A percentile compares a stretch with the other conserved stretches of the same genome.
Evolutionary conservation across 495 filamentous ascomycete species (phyloP).

Genomic region (Sporormia fimetaria): DNA sequence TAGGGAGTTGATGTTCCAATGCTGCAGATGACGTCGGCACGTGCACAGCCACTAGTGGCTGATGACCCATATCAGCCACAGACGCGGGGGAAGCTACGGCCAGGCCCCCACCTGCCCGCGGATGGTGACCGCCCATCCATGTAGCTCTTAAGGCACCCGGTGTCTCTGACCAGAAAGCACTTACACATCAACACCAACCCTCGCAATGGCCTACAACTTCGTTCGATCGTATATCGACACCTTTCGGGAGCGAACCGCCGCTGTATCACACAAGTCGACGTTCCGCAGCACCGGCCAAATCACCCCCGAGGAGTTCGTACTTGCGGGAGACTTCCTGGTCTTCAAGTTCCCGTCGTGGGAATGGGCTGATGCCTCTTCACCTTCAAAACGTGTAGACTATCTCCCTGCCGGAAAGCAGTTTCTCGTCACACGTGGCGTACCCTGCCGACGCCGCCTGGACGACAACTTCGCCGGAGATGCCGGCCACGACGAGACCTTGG

Average conservation of each 20-base stretch:
- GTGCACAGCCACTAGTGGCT: no score
- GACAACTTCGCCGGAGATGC: constrained; percentile 86
- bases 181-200: background rate
- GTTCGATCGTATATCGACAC: constrained; percentile 26
- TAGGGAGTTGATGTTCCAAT: no score
- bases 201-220: constrained; percentile 25
- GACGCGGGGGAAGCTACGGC: no score
- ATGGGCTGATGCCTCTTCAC: constrained; percentile 80
- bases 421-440: constrained; percentile 85
- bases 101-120: no score
- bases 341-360: constrained; percentile 99
- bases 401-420: constrained; percentile 91
- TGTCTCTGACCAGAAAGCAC: background rate
- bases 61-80: no score
- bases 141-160: background rate
- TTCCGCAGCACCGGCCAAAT: constrained; percentile 91
- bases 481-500: constrained; percentile 69
- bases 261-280: constrained; percentile 76
- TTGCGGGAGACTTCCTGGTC: constrained; percentile 93
- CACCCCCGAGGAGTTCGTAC: constrained; percentile 93
- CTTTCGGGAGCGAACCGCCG: constrained; percentile 78
- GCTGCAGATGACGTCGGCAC: no score
- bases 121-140: constrained; percentile 9
- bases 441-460: constrained; percentile 81
- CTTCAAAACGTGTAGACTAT: constrained; percentile 63